Conservation (phyloP, 805 yeast species). For the Candida schatavii region DNA sequence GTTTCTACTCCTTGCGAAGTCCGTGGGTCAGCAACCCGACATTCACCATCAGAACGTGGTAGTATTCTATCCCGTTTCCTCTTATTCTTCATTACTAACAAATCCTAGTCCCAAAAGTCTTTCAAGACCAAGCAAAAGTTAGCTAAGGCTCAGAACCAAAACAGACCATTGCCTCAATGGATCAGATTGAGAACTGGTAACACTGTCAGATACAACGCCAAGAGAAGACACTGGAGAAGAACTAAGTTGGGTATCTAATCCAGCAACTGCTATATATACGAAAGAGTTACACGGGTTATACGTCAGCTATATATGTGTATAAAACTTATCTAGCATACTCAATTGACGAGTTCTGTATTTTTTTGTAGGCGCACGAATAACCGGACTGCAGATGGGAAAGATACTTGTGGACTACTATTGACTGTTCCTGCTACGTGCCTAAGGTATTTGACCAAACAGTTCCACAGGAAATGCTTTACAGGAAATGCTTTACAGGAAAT, state of each 20-base stretch:
- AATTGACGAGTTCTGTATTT: constrained; percentile 4
- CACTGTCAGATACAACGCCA: constrained; percentile 98
- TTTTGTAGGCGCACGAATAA: neutral
- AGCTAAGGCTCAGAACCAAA: constrained; percentile 98
- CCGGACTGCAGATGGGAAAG: no score
- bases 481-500: no score
- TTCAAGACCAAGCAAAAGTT: constrained; percentile 97
- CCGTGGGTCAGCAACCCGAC: no score
- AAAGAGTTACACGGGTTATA: neutral
- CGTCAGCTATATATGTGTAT: neutral
- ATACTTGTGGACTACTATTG: no score
- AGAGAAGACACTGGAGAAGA: constrained; percentile 99
- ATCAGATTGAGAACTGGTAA: constrained; percentile 96
- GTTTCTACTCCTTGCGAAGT: no score
- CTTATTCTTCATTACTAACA: no score
- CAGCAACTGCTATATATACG: constrained; percentile 1
- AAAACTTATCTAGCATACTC: constrained; percentile 3
- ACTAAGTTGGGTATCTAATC: constrained; percentile 94
- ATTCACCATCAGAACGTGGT: no score
- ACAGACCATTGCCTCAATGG: constrained; percentile 99
- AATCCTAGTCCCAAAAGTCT: constrained; percentile 79
- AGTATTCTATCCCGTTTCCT: no score
- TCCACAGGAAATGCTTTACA: no score
- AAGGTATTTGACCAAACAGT: no score
- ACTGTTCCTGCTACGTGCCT: no score